Percentiles rank a stretch among this genome's conserved stretches.
These are phyloP conservation scores for Friedmanniomyces simplex DNA, from an alignment of 495 filamentous ascomycete genomes.

Conservation along the genomic window DNA sequence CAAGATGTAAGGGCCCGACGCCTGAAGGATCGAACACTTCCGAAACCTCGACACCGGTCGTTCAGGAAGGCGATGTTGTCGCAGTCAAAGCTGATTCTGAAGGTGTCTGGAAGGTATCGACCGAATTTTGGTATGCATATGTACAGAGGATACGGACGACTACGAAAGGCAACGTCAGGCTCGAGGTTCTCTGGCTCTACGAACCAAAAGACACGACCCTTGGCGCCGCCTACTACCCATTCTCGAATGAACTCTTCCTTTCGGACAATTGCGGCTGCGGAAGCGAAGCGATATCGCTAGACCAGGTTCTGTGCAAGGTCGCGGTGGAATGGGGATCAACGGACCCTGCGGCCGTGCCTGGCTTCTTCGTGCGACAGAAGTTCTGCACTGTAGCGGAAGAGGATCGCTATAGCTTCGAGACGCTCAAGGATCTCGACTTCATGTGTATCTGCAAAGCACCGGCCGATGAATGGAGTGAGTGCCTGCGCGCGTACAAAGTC, in stretches of 20 bases:
- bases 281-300: conserved; percentile 32
- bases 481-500: conserved; percentile 26
- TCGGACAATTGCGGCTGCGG: conserved; percentile 66
- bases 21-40: not conserved
- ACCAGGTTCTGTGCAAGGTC: conserved; percentile 42
- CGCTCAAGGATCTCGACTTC: conserved; percentile 39
- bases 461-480: conserved; percentile 2
- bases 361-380: conserved; percentile 57
- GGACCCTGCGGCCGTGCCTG: conserved; percentile 32
- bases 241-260: conserved; percentile 60
- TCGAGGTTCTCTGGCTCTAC: conserved; percentile 66
- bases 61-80: conserved; percentile 43
- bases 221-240: conserved; percentile 52
- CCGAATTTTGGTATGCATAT: conserved; percentile 51
- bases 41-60: not conserved
- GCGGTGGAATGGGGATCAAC: conserved; percentile 45
- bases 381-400: conserved; percentile 40
- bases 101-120: conserved; percentile 45
- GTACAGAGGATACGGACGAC: conserved; percentile 41
- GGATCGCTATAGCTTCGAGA: conserved; percentile 39
- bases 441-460: conserved; percentile 25
- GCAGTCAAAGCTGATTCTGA: conserved; percentile 36
- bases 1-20: not conserved
- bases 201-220: conserved; percentile 56
- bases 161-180: conserved; percentile 24